Evolutionary conservation across 1,284 basidiomycete genomes (phyloP), one percentile per base, ranked within the genome.

Genomic region (Stygiomarasmius scandens): DNA sequence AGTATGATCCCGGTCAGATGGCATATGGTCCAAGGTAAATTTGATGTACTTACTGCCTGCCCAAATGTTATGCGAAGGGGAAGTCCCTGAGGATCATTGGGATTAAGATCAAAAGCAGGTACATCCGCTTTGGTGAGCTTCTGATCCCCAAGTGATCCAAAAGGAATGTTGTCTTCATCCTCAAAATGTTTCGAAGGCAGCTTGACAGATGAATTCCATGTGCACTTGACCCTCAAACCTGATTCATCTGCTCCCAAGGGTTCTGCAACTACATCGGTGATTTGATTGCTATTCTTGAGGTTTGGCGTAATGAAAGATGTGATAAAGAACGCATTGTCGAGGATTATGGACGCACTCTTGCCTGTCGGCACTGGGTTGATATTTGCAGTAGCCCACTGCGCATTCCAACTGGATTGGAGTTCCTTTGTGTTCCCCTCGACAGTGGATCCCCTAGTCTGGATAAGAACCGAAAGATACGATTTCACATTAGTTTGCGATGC

Each of bases 341-440:
- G 23, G 48, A 49, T 49, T 49, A 49, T 49, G n/a, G 48, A 49
- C 19, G 48, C 48, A n/a, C 25, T 29, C 48, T 49, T 25, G 32
- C 24, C 48, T 3, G 19, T 29, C 16, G 48, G 48, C 25, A 49
- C 48, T 5, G 48, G 48, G 6, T 25, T 32, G 20, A 49, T 25
- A 49, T 23, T 25, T 12, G 48, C 48, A 27, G 48, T 29, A 16
- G 20, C 32, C 48, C 48, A 49, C 12, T 49, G 25, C 20, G 48
- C 32, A 12, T 29, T 49, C 48, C 48, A 49, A n/a, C 32, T 32
- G 11, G 48, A 49, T n/a, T 49, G 48, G 20, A 49, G 25, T 10
- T 49, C 22, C 24, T 49, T 49, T 3, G 32, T 49, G 24, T 49
- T 16, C 11, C 48, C 48, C 25, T 19, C 23, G 32, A 25, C 20